A percentile compares a stretch with the other conserved stretches of the same genome.
Evolutionary conservation across 2,329 filamentous ascomycete genomes (phyloP).

Genomic region (Emydomyces testavorans): DNA sequence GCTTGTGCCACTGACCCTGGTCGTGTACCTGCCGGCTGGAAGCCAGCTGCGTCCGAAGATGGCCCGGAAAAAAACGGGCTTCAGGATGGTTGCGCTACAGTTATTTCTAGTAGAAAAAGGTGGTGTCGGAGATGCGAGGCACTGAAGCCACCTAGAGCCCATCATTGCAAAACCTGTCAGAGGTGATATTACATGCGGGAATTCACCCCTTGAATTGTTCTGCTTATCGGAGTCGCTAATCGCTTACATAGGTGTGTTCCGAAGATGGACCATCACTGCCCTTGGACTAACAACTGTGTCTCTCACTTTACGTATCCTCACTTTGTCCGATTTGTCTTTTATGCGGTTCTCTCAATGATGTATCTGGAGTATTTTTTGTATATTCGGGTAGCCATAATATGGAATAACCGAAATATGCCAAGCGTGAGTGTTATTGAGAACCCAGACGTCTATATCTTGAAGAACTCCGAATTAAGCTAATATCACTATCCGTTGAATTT

Average conservation of each 20-base stretch:
- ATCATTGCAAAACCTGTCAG: slow-evolving; percentile 54
- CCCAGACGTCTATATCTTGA: neutral
- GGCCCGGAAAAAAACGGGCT: slow-evolving; percentile 14
- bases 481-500: slow-evolving; percentile 1
- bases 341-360: slow-evolving; percentile 45
- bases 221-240: neutral
- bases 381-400: slow-evolving; percentile 41
- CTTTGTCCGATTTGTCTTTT: slow-evolving; percentile 53
- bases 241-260: slow-evolving; percentile 43
- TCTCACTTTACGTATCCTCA: slow-evolving; percentile 55
- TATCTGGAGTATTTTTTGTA: slow-evolving; percentile 48
- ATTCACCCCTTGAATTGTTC: neutral
- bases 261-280: slow-evolving; percentile 58
- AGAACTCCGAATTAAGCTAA: neutral
- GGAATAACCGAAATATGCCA: slow-evolving; percentile 45
- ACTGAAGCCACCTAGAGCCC: slow-evolving; percentile 50
- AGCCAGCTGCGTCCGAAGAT: slow-evolving; percentile 13
- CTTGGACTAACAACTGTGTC: slow-evolving; percentile 56
- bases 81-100: neutral
- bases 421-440: slow-evolving; percentile 37
- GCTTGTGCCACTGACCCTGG: slow-evolving; percentile 51
- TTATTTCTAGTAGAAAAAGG: slow-evolving; percentile 25
- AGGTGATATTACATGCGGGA: slow-evolving; percentile 33
- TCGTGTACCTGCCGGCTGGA: slow-evolving; percentile 38
- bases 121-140: slow-evolving; percentile 54